Percentiles rank a stretch among this genome's conserved stretches.
Conservation (phyloP, 805 yeast genomes). For the Candida anglica region DNA sequence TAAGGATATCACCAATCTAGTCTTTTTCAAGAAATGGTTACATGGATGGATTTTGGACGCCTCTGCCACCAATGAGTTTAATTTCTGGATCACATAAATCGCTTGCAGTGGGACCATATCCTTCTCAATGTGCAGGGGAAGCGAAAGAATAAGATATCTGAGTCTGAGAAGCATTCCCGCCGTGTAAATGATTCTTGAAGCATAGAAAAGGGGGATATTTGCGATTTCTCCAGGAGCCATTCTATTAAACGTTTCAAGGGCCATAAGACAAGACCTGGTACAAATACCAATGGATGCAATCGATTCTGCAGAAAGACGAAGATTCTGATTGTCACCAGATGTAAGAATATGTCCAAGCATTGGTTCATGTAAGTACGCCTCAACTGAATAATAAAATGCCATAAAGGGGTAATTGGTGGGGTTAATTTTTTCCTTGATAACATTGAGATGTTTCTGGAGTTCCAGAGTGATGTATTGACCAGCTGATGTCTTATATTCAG, state of each 20-base stretch:
- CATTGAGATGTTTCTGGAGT: constrained; percentile 45
- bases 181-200: constrained; percentile 57
- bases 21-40: constrained; percentile 51
- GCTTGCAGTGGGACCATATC: constrained; percentile 47
- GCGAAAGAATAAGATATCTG: constrained; percentile 50
- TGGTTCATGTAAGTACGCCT: constrained; percentile 66
- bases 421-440: constrained; percentile 35
- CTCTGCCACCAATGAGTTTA: constrained; percentile 22
- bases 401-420: constrained; percentile 36
- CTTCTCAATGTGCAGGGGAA: constrained; percentile 43
- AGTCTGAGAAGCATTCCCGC: constrained; percentile 60
- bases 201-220: constrained; percentile 52
- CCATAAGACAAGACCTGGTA: constrained; percentile 48
- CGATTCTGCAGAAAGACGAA: constrained; percentile 22
- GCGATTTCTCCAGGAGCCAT: constrained; percentile 46
- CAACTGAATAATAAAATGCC: constrained; percentile 57
- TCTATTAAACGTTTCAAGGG: constrained; percentile 46
- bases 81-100: constrained; percentile 27
- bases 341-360: constrained; percentile 20
- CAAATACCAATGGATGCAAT: constrained; percentile 46
- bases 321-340: constrained; percentile 7
- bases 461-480: constrained; percentile 42
- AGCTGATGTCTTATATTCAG: constrained; percentile 22
- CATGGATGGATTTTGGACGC: constrained; percentile 23
- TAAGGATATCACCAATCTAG: constrained; percentile 51